A percentile compares a stretch with the other conserved stretches of the same genome.
phyloP scores from a whole-genome alignment of 2,329 filamentous ascomycete genomes.

The Stagonosporopsis cucurbitacearum region DNA sequence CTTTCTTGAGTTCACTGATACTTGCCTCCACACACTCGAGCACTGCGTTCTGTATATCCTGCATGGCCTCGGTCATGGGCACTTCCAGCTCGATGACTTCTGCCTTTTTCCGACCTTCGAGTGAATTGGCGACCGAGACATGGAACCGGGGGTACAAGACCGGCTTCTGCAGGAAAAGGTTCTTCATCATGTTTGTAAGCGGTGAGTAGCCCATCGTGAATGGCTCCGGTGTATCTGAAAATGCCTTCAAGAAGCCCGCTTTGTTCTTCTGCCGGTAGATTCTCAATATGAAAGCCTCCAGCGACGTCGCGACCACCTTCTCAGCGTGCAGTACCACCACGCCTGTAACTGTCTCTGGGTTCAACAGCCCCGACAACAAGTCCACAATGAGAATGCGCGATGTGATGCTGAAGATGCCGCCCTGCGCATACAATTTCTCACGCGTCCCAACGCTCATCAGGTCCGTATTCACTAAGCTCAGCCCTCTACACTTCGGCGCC shows the following conservation, averaged over 20 bases:
- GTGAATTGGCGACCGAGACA: slow-evolving; percentile 82
- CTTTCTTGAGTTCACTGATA: slow-evolving; percentile 91
- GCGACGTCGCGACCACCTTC: slow-evolving; percentile 79
- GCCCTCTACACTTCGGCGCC: slow-evolving; percentile 78
- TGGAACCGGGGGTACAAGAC: slow-evolving; percentile 95
- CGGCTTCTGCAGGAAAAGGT: slow-evolving; percentile 85
- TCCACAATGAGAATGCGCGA: slow-evolving; percentile 95
- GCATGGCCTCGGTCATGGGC: slow-evolving; percentile 94
- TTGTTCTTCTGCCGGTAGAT: slow-evolving; percentile 97
- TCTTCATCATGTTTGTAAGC: slow-evolving; percentile 87
- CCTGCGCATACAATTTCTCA: slow-evolving; percentile 88
- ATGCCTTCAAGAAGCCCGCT: slow-evolving; percentile 90
- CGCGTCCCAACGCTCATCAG: slow-evolving; percentile 83
- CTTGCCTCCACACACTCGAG: slow-evolving; percentile 96
- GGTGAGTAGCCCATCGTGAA: slow-evolving; percentile 89
- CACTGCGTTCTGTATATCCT: slow-evolving; percentile 89
- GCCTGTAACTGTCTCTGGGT: slow-evolving; percentile 85
- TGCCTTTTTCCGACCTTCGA: slow-evolving; percentile 90
- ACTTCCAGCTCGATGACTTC: slow-evolving; percentile 98
- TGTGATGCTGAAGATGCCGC: slow-evolving; percentile 94
- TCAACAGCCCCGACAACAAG: slow-evolving; percentile 80
- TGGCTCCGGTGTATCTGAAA: slow-evolving; percentile 90
- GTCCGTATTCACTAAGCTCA: slow-evolving; percentile 94
- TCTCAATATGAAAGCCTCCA: slow-evolving; percentile 93
- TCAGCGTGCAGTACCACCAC: slow-evolving; percentile 89